These are phyloP conservation scores for Rosa persica DNA, from an alignment of 306 rosid genomes.

Conservation along the genomic window DNA sequence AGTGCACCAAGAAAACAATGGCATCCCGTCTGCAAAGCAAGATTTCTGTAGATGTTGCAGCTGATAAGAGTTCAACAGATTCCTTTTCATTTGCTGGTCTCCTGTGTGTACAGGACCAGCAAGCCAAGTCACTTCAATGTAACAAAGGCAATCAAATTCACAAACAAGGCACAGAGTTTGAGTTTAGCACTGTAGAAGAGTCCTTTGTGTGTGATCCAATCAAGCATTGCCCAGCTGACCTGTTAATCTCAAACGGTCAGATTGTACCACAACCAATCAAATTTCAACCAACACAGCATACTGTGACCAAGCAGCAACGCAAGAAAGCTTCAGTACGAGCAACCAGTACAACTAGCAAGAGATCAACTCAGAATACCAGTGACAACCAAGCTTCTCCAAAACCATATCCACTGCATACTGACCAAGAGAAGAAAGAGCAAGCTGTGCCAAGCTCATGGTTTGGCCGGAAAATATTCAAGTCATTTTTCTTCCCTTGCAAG, in stretches of 20 bases:
- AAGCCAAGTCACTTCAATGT: conserved; percentile 30
- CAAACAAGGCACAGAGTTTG: conserved; percentile 44
- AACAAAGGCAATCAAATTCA: conserved; percentile 27
- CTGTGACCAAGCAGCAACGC: conserved; percentile 16
- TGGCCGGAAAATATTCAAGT: conserved; percentile 43
- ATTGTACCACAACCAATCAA: conserved; percentile 39
- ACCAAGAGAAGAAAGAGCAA: conserved; percentile 30
- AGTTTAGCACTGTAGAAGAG: conserved; percentile 39
- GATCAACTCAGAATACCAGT: conserved; percentile 28
- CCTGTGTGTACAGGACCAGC: conserved; percentile 54
- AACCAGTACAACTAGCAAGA: conserved; percentile 29
- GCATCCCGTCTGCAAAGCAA: conserved; percentile 35
- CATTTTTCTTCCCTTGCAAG: conserved; percentile 52
- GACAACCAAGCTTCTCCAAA: conserved; percentile 24
- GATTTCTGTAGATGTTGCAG: conserved; percentile 30
- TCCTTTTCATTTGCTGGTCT: conserved; percentile 67
- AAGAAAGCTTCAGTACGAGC: conserved; percentile 30
- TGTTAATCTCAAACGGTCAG: conserved; percentile 48
- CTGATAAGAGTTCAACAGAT: conserved; percentile 38
- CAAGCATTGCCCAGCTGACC: conserved; percentile 47
- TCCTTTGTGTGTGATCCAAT: conserved; percentile 35
- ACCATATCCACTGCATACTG: conserved; percentile 26
- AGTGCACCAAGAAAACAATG: conserved; percentile 39
- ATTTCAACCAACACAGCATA: conserved; percentile 32
- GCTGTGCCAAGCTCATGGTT: conserved; percentile 25